These are phyloP conservation scores for Naganishia albida DNA, from an alignment of 1,284 basidiomycete genomes.

Conservation along the genomic window DNA sequence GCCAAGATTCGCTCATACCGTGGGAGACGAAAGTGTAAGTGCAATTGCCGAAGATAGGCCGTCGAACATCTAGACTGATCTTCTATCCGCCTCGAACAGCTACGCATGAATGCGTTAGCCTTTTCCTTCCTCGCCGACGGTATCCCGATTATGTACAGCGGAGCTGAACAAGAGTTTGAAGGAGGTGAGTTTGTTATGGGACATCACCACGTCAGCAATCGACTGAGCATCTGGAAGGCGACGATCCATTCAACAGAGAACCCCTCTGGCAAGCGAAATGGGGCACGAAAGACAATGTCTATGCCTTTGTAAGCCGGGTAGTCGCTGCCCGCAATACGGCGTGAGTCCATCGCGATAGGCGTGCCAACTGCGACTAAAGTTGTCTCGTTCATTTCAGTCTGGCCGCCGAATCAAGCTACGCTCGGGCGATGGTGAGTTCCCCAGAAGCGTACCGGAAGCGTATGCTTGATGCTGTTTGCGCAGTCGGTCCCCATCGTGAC, in stretches of 20 bases:
- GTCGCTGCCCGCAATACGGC: constrained; percentile 66
- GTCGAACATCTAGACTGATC: constrained; percentile 27
- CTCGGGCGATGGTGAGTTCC: constrained; percentile 1
- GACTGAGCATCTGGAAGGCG: constrained; percentile 56
- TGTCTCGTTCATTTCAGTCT: background rate
- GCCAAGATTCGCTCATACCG: constrained; percentile 46
- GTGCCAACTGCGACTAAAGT: too few species aligned
- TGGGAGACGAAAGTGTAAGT: constrained; percentile 44
- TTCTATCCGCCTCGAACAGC: constrained; percentile 33
- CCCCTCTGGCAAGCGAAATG: constrained; percentile 56
- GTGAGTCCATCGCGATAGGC: constrained; percentile 11
- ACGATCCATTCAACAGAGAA: constrained; percentile 54
- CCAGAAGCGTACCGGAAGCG: background rate
- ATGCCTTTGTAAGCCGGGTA: constrained; percentile 60
- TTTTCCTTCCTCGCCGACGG: constrained; percentile 57
- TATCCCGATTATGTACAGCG: constrained; percentile 61
- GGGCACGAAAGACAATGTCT: constrained; percentile 54
- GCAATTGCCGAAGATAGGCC: background rate
- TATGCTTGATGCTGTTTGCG: background rate
- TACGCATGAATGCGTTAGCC: constrained; percentile 55
- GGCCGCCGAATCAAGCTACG: constrained; percentile 3
- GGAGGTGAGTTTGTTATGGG: constrained; percentile 37
- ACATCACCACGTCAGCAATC: constrained; percentile 42
- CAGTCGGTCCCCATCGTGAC: constrained; percentile 30
- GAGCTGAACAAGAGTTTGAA: constrained; percentile 57